phyloP scores from a whole-genome alignment of 352 stramenopile species.

The Pythium brachiatum region DNA sequence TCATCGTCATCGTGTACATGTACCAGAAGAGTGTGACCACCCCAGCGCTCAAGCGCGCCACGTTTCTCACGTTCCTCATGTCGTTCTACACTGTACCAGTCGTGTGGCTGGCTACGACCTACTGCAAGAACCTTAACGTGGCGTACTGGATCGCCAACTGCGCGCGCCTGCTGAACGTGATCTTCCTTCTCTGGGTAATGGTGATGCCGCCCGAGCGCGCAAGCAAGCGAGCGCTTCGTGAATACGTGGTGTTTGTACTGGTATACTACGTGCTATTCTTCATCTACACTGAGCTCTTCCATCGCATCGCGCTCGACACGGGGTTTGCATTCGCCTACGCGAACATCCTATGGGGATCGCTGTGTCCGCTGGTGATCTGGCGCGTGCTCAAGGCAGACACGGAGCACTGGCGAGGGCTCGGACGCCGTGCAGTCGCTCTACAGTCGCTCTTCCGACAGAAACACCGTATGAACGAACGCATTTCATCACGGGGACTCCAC shows the following conservation, averaged over 20 bases:
- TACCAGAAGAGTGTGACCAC: constrained; percentile 56
- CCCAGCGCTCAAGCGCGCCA: constrained; percentile 44
- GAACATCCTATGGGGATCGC: constrained; percentile 43
- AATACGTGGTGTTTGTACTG: constrained; percentile 50
- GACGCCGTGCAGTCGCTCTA: constrained; percentile 46
- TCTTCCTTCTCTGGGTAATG: constrained; percentile 44
- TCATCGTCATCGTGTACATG: constrained; percentile 67
- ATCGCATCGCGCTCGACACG: constrained; percentile 18
- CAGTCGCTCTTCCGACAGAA: constrained; percentile 43
- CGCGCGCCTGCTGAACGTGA: constrained; percentile 31
- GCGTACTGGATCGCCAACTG: constrained; percentile 25
- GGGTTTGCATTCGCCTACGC: constrained; percentile 33
- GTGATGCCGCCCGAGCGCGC: constrained; percentile 44
- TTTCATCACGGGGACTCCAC: constrained; percentile 46
- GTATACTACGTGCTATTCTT: constrained; percentile 26
- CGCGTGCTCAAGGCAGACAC: constrained; percentile 66
- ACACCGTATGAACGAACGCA: constrained; percentile 21
- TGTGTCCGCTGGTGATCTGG: constrained; percentile 67
- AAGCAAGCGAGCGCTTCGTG: constrained; percentile 44
- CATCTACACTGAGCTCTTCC: constrained; percentile 29
- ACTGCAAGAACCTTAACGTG: constrained; percentile 1
- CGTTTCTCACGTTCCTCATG: constrained; percentile 42
- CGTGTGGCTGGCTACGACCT: constrained; percentile 32
- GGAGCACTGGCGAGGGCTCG: constrained; percentile 63
- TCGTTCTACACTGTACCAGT: constrained; percentile 56